phyloP scores from a whole-genome alignment of 2,329 filamentous ascomycete species.

The Fusarium mexicanum region DNA sequence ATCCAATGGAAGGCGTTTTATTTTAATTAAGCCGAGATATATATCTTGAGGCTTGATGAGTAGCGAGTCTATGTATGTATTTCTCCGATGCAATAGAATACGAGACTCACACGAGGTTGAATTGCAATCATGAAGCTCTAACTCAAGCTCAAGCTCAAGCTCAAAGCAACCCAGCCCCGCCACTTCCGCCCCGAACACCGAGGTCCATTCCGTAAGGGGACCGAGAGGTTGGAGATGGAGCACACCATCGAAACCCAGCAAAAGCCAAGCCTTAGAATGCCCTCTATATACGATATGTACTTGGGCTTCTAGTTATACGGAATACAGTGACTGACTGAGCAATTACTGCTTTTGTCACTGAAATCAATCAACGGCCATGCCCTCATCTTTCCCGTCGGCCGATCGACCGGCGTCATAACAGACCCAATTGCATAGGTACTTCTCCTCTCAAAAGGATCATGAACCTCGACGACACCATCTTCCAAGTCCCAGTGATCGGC shows the following conservation, averaged over 20 bases:
- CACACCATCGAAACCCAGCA: slow-evolving; percentile 28
- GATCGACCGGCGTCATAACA: slow-evolving; percentile 18
- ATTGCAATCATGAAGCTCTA: not conserved
- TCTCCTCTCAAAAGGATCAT: not conserved
- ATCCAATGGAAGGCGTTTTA: not conserved
- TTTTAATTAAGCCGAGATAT: not conserved
- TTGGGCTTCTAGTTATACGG: not conserved
- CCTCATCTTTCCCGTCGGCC: slow-evolving; percentile 7
- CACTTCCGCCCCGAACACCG: slow-evolving; percentile 19
- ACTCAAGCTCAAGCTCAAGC: not conserved
- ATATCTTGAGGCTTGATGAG: not conserved
- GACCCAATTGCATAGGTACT: not conserved
- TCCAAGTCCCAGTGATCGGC: slow-evolving; percentile 2
- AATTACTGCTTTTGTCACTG: not conserved
- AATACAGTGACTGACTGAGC: not conserved
- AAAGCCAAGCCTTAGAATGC: slow-evolving; percentile 10
- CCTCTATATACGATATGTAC: not conserved
- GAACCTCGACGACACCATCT: slow-evolving; percentile 21
- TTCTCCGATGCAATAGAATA: not conserved
- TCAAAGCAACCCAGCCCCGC: slow-evolving; percentile 23
- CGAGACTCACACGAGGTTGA: slow-evolving; percentile 11
- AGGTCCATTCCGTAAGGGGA: slow-evolving; percentile 20
- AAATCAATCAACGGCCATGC: not conserved
- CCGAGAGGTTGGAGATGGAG: slow-evolving; percentile 27
- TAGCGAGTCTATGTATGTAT: not conserved